phyloP scores from a whole-genome alignment of 305 asterid species.

The Fraxinus nigra region DNA sequence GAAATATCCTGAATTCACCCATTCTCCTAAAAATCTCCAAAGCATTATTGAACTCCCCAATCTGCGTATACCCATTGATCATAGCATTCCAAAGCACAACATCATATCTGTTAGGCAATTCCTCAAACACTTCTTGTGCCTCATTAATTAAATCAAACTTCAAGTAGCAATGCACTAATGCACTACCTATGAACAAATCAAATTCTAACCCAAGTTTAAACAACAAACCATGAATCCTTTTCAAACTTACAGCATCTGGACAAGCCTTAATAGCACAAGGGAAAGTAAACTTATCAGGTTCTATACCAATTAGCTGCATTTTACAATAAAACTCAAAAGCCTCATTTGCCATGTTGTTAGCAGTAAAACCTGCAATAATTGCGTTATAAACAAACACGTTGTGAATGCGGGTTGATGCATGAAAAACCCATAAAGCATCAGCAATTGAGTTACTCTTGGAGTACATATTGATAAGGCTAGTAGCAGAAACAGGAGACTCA shows the following conservation, averaged over 20 bases:
- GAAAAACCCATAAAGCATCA: slow-evolving; percentile 59
- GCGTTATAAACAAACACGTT: slow-evolving; percentile 72
- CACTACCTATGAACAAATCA: slow-evolving; percentile 71
- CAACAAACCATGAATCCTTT: slow-evolving; percentile 51
- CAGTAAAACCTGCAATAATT: slow-evolving; percentile 59
- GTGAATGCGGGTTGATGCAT: slow-evolving; percentile 36
- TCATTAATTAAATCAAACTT: slow-evolving; percentile 46
- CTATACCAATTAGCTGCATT: slow-evolving; percentile 53
- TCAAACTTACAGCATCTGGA: slow-evolving; percentile 35
- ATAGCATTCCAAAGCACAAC: slow-evolving; percentile 77
- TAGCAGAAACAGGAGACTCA: slow-evolving; percentile 56
- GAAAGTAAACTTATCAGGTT: slow-evolving; percentile 73
- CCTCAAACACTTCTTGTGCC: slow-evolving; percentile 60
- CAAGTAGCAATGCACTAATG: slow-evolving; percentile 58
- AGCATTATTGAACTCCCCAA: slow-evolving; percentile 51
- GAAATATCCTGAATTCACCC: slow-evolving; percentile 42
- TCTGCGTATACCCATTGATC: slow-evolving; percentile 70
- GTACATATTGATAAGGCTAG: slow-evolving; percentile 90
- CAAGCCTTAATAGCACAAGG: slow-evolving; percentile 80
- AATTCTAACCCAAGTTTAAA: slow-evolving; percentile 51
- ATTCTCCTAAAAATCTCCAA: slow-evolving; percentile 48
- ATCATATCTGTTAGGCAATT: slow-evolving; percentile 60
- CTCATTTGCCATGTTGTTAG: slow-evolving; percentile 33
- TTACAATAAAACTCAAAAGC: slow-evolving; percentile 45
- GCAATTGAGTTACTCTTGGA: slow-evolving; percentile 61